Base-by-base conservation (phyloP, 805 yeast species). In the Candida pini region DNA sequence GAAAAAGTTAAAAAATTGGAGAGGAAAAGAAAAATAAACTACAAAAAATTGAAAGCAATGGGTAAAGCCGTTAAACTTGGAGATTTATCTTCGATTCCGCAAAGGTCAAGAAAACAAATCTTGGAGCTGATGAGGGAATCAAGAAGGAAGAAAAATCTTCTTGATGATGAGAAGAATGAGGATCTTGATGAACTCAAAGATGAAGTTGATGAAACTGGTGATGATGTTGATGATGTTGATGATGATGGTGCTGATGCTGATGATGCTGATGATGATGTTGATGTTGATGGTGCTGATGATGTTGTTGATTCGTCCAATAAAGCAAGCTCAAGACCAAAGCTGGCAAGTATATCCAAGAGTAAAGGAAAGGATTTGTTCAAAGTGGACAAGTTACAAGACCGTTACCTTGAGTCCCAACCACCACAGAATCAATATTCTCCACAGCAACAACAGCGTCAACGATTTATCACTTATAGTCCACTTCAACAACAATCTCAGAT, bases 1-100 rank as follows among this genome's bases (percentile, higher is more conserved):
- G 53, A 44, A 25, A 34, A 41, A 18, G 48, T 48, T 18, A 48
- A 48, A 21, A 36, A 34, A 17, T 18, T 43, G 13, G 51, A 47
- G 36, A 19, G 21, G 5, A 41, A 35, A 12, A 33, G 36, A 23
- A 38, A 44, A 33, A 26, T 28, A 20, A 30, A 31, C 15, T 20
- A 33, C 17, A 35, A 39, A 18, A 40, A 39, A 19, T 15, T 38
- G 27, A 44, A 38, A 24, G 32, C 33, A 20, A 25, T 33, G 30
- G 46, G 40, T 13, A 42, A 22, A 21, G 20, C 31, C 20, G 18
- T 22, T 13, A 22, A 22, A 13, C 25, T 22, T 34, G 34, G 13
- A n/a, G n/a, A n/a, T n/a, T n/a, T n/a, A n/a, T n/a, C n/a, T n/a
- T n/a, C n/a, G n/a, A n/a, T n/a, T n/a, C n/a, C n/a, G n/a, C n/a